Percentiles rank a stretch among this genome's conserved stretches.
phyloP scores from a whole-genome alignment of 140 eudicot species.

The Anethum foeniculum region DNA sequence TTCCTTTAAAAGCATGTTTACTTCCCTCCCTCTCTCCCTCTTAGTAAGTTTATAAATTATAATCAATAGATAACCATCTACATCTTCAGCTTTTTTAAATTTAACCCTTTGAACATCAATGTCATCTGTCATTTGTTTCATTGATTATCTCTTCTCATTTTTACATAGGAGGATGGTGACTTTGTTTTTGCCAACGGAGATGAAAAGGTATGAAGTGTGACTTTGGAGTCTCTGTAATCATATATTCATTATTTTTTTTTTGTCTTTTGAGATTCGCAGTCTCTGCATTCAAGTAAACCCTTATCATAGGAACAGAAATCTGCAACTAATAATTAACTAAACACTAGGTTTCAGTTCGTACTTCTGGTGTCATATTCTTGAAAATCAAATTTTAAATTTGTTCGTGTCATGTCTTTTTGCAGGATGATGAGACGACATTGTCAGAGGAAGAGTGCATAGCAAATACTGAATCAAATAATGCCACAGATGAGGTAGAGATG shows the following conservation, averaged over 20 bases:
- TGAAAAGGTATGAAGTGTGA: constrained; percentile 46
- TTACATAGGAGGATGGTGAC: constrained; percentile 72
- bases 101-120: background rate
- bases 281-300: background rate
- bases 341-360: background rate
- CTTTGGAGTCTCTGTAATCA: background rate
- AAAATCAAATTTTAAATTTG: background rate
- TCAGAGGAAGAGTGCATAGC: constrained; percentile 87
- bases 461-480: constrained; percentile 47
- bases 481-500: constrained; percentile 59
- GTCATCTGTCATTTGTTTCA: background rate
- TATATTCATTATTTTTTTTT: background rate
- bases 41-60: background rate
- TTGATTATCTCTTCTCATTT: constrained; percentile 12
- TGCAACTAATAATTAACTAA: background rate
- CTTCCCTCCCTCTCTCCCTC: background rate
- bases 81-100: background rate
- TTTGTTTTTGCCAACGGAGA: constrained; percentile 62
- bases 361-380: background rate
- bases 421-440: constrained; percentile 98
- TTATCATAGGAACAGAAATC: background rate
- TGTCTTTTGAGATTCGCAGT: background rate
- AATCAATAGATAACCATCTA: background rate
- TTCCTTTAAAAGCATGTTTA: too few relatives aligned
- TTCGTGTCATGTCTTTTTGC: constrained; percentile 4